Evolutionary conservation across 2,329 filamentous ascomycete species (phyloP).

Genomic region (Fonsecaea pugnacius): DNA sequence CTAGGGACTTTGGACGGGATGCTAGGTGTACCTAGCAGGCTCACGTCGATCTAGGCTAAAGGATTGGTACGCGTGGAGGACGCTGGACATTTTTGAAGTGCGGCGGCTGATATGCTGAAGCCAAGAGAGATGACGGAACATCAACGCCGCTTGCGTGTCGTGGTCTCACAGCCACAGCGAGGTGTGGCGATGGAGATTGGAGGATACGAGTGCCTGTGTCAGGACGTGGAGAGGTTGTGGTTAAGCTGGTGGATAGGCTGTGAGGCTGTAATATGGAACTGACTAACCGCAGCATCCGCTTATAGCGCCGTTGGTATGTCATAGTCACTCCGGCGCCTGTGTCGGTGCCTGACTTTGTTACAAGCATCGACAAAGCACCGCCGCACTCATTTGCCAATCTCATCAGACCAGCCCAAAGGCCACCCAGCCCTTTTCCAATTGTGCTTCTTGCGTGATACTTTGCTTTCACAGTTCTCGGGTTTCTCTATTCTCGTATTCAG

Average conservation of each 20-base stretch:
- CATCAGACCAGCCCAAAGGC: slow-evolving; percentile 19
- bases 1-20: neutral
- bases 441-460: slow-evolving; percentile 6
- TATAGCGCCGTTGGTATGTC: slow-evolving; percentile 24
- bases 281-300: slow-evolving; percentile 21
- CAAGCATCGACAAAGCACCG: slow-evolving; percentile 7
- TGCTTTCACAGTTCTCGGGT: neutral
- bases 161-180: slow-evolving; percentile 27
- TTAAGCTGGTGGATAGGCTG: neutral
- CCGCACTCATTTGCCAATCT: slow-evolving; percentile 16
- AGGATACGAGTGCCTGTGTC: slow-evolving; percentile 9
- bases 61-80: neutral
- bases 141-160: slow-evolving; percentile 18
- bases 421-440: neutral
- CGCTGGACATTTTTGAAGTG: no score
- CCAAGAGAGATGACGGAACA: slow-evolving; percentile 21
- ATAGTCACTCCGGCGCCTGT: slow-evolving; percentile 15
- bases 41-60: neutral
- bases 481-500: neutral
- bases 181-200: slow-evolving; percentile 17
- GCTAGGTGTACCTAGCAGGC: neutral
- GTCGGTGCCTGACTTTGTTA: neutral
- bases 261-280: neutral
- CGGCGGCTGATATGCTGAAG: neutral
- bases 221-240: neutral